Percentiles rank a stretch among this genome's conserved stretches.
Evolutionary conservation across 164 flowering plant genomes (phyloP).

Genomic region (Dillenia turbinata): DNA sequence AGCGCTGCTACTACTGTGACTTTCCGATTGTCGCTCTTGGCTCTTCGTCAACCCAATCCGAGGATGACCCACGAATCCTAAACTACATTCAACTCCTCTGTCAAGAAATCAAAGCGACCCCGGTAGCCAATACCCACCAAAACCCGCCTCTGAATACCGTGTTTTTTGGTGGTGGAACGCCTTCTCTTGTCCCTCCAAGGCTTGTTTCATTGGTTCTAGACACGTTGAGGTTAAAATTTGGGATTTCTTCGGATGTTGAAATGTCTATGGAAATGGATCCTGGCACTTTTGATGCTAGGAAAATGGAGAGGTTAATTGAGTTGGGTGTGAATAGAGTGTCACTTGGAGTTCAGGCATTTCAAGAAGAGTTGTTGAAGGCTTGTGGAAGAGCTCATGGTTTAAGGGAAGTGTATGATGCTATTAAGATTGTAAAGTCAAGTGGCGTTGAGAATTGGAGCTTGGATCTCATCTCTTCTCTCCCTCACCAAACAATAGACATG

Average conservation of each 20-base stretch:
- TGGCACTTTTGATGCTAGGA: constrained; percentile 74
- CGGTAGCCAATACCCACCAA: constrained; percentile 6
- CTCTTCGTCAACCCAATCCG: constrained; percentile 30
- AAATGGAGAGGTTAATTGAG: constrained; percentile 50
- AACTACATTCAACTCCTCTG: constrained; percentile 56
- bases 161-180: constrained; percentile 95
- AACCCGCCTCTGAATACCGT: constrained; percentile 72
- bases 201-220: constrained; percentile 55
- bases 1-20: constrained; percentile 86
- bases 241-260: constrained; percentile 57
- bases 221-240: constrained; percentile 52
- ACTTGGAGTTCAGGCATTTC: constrained; percentile 96
- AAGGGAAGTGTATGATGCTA: constrained; percentile 66
- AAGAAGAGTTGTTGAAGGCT: constrained; percentile 64
- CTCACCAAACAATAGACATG: constrained; percentile 75
- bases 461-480: constrained; percentile 93
- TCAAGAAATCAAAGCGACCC: constrained; percentile 65
- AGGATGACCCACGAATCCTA: constrained; percentile 66
- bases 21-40: constrained; percentile 21
- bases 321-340: constrained; percentile 93
- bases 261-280: constrained; percentile 97
- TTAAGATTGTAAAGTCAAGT: constrained; percentile 59
- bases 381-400: constrained; percentile 95
- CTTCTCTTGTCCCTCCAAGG: constrained; percentile 84
- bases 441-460: constrained; percentile 87